phyloP scores from a whole-genome alignment of 1,284 basidiomycete genomes.

The Moniliophthora roreri region DNA sequence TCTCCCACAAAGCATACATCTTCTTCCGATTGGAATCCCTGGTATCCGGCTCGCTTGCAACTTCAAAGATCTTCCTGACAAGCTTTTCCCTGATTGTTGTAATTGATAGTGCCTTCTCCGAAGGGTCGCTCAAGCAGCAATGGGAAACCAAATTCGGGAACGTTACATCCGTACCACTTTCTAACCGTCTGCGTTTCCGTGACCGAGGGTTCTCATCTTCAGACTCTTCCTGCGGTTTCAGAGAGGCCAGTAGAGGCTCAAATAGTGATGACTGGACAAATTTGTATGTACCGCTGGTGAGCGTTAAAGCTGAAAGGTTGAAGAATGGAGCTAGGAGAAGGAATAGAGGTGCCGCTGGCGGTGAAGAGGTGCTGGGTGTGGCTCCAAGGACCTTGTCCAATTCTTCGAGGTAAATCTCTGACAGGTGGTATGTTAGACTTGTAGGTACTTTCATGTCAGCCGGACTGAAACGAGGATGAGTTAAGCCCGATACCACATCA shows the following conservation, averaged over 20 bases:
- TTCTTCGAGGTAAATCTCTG: conserved; percentile 91
- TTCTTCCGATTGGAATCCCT: conserved; percentile 78
- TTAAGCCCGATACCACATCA: background rate
- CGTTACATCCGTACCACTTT: conserved; percentile 19
- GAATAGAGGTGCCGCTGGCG: conserved; percentile 54
- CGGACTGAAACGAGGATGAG: conserved; percentile 44
- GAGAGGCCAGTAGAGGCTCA: conserved; percentile 58
- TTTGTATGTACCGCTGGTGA: conserved; percentile 61
- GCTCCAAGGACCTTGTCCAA: conserved; percentile 70
- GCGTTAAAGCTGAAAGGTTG: conserved; percentile 64
- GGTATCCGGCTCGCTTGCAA: conserved; percentile 74
- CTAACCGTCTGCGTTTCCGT: conserved; percentile 42
- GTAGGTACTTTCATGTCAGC: conserved; percentile 74
- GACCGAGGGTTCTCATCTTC: conserved; percentile 38
- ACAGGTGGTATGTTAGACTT: conserved; percentile 82
- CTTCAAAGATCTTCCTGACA: conserved; percentile 68
- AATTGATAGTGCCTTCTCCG: conserved; percentile 38
- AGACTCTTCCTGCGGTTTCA: conserved; percentile 32
- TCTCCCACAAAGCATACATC: conserved; percentile 82
- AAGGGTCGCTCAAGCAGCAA: conserved; percentile 43
- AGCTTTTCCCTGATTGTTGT: conserved; percentile 54
- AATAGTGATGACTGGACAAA: conserved; percentile 68
- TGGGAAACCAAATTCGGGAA: conserved; percentile 48
- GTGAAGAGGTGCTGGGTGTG: conserved; percentile 17
- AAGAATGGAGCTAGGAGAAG: conserved; percentile 70